Evolutionary conservation across 192 early-diverging fungal species (phyloP).

Genomic region (Coemansia sp.): DNA sequence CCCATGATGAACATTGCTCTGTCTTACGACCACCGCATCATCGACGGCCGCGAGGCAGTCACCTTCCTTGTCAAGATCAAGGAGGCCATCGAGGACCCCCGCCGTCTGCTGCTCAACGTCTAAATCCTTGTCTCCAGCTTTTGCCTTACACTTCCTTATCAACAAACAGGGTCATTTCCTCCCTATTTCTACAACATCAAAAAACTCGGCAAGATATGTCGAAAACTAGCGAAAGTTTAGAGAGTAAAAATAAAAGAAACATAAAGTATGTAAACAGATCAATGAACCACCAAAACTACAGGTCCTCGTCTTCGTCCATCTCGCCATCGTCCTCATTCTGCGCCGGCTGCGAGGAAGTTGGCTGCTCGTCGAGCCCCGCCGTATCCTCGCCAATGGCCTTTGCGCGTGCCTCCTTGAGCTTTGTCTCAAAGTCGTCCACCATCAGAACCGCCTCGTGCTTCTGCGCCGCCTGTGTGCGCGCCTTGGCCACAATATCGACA

Average conservation of each 20-base stretch:
- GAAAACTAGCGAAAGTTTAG: background rate
- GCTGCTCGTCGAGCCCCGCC: slow-evolving; percentile 1
- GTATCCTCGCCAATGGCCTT: slow-evolving; percentile 65
- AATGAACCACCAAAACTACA: background rate
- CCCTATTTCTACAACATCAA: too few species aligned
- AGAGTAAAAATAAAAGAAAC: background rate
- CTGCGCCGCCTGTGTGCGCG: slow-evolving; percentile 48
- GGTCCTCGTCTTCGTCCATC: slow-evolving; percentile 16
- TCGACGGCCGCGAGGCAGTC: slow-evolving; percentile 98
- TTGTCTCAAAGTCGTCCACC: slow-evolving; percentile 85
- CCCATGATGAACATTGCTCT: slow-evolving; percentile 98
- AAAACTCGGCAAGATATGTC: background rate
- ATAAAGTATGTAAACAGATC: background rate
- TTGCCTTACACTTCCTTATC: slow-evolving; percentile 3
- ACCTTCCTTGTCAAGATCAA: slow-evolving; percentile 98
- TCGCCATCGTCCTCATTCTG: slow-evolving; percentile 17
- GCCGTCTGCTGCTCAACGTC: slow-evolving; percentile 83
- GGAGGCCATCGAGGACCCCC: slow-evolving; percentile 95
- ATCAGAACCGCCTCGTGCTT: slow-evolving; percentile 76
- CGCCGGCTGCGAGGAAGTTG: slow-evolving; percentile 6
- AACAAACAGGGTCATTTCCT: background rate
- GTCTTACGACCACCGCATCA: slow-evolving; percentile 98
- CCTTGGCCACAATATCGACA: slow-evolving; percentile 83
- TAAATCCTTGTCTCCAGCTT: slow-evolving; percentile 38
- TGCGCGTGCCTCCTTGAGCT: slow-evolving; percentile 69